Conservation (phyloP, 2,329 filamentous ascomycete species). For the Sphaerulina musiva region DNA sequence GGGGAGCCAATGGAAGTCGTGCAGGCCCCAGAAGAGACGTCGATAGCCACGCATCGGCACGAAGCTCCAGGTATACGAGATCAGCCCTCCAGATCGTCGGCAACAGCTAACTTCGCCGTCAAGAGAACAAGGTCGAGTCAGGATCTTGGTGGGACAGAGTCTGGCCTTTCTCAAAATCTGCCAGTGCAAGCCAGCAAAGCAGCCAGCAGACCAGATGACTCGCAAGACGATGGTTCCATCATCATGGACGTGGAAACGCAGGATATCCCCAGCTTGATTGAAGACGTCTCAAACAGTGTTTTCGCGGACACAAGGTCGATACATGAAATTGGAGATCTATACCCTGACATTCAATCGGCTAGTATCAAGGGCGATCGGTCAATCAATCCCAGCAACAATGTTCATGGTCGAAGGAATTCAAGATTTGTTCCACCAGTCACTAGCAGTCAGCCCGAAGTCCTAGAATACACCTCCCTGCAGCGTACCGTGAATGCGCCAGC, state of each 20-base stretch:
- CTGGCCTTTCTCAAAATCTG: conserved; percentile 6
- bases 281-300: conserved; percentile 10
- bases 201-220: neutral
- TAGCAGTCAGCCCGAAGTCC: neutral
- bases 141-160: conserved; percentile 7
- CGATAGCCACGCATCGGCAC: conserved; percentile 4
- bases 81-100: neutral
- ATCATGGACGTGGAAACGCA: neutral
- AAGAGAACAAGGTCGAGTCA: conserved; percentile 7
- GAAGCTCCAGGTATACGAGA: conserved; percentile 7
- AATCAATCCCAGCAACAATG: conserved; percentile 12
- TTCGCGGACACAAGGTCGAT: conserved; percentile 18
- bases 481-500: neutral
- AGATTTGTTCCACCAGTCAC: neutral
- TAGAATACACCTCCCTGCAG: neutral
- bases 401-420: conserved; percentile 1
- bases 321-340: conserved; percentile 20
- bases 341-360: neutral
- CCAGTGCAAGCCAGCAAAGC: conserved; percentile 1
- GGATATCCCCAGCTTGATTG: neutral
- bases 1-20: neutral
- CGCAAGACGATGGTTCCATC: neutral
- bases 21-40: conserved; percentile 1
- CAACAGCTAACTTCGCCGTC: conserved; percentile 6
- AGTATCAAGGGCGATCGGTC: conserved; percentile 9